Evolutionary conservation across 2,329 filamentous ascomycete genomes (phyloP).

Genomic region (Calonectria hawksworthii): DNA sequence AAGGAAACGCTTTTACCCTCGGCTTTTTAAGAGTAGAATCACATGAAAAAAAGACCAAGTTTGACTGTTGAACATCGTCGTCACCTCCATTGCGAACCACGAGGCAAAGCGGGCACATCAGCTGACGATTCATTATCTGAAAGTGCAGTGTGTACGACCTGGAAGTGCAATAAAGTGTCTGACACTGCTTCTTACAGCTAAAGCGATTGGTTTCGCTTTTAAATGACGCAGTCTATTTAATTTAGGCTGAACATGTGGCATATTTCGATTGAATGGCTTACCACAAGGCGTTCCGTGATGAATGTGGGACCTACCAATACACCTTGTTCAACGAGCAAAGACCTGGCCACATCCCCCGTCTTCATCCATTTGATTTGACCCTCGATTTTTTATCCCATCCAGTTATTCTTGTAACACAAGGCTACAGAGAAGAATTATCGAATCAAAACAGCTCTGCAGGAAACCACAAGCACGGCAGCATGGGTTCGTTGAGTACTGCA

Average conservation of each 20-base stretch:
- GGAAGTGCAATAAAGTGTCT: background rate
- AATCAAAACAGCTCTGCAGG: background rate
- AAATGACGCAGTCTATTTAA: background rate
- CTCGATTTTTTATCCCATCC: background rate
- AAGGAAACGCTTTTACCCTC: background rate
- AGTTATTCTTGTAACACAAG: background rate
- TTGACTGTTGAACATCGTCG: rapidly evolving
- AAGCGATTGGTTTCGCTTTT: background rate
- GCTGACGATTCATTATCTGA: background rate
- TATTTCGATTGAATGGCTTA: background rate
- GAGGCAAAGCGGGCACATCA: background rate
- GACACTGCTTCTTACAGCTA: background rate
- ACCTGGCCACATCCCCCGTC: background rate
- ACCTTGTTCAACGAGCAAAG: background rate
- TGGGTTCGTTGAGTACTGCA: background rate
- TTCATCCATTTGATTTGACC: background rate
- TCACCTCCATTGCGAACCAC: background rate
- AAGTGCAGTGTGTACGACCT: background rate
- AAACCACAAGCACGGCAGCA: background rate
- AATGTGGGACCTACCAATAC: background rate
- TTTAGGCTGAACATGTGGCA: background rate
- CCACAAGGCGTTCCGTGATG: background rate
- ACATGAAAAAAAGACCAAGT: background rate
- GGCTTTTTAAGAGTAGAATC: background rate
- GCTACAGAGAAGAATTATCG: background rate